Base-by-base conservation (phyloP, 1,139 yeast genomes). In the Kodamaea plutei region DNA sequence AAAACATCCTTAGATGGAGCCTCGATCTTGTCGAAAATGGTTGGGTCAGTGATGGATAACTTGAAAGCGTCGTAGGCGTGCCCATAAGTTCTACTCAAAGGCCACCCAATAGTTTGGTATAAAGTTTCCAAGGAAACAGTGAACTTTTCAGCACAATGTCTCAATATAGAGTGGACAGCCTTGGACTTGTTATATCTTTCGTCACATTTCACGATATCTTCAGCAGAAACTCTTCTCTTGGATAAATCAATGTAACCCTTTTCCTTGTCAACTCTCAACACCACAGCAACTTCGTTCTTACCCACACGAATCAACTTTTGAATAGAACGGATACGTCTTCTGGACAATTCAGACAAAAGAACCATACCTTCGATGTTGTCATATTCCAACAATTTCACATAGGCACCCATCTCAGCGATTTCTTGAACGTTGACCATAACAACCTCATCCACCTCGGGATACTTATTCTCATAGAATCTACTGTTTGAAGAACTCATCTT, bases 311-410 rank as follows among this genome's bases (percentile, higher is more conserved):
- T 89, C 60, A 88, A 78, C 59, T 91, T 93, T 64, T 91, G 99
- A 55, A 91, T 91, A 35, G 96, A 87, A 64, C 99, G 79, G 54
- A 91, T 91, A 70, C 99, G 94, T 75, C 98, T 85, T 76, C 98
- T 85, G 22, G 97, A 88, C 49, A 91, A 76, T 66, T 91, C 99
- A 24, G 96, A 84, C 52, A 91, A 76, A 48, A 91, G 73, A 39
- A 91, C 95, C 99, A 91, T 91, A 53, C 98, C 99, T 66, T 91
- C 98, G 53, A 91, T 89, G 59, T 89, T 93, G 66, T 91, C 97
- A 58, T 93, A 91, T 64, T 91, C 99, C 45, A 91, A 74, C 45
- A 91, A 74, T 61, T 88, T 89, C 45, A 91, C 99, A 56, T 88
- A 88, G 11, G 96, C 96, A 37, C 96, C 96, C 96, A 88, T 88